Evolutionary conservation across 2,329 filamentous ascomycete species (phyloP).

Genomic region (Venturia pyrina): DNA sequence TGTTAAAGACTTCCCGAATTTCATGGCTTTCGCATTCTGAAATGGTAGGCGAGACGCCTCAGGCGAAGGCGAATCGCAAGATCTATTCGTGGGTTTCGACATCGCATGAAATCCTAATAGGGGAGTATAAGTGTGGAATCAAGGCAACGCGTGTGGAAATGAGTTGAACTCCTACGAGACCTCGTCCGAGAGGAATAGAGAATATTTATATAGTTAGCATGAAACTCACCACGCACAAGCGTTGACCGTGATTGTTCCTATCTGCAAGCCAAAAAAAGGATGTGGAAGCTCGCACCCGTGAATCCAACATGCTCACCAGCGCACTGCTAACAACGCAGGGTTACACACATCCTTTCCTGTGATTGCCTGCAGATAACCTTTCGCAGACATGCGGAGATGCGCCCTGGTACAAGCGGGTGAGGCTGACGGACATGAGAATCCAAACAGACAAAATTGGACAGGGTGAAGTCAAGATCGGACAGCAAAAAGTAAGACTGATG

Average conservation of each 20-base stretch:
- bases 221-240: background rate
- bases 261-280: background rate
- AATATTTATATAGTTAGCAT: too few relatives aligned
- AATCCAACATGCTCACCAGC: background rate
- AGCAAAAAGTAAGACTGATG: background rate
- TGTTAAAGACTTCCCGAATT: background rate
- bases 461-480: background rate
- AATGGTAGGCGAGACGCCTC: background rate
- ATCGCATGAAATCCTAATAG: too few relatives aligned
- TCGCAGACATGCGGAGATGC: background rate
- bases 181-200: too few relatives aligned
- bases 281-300: background rate
- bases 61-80: background rate
- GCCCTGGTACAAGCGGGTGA: background rate
- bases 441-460: background rate
- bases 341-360: background rate
- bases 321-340: background rate
- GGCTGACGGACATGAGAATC: background rate
- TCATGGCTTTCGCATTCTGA: background rate
- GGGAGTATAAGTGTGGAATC: too few relatives aligned
- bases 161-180: too few relatives aligned
- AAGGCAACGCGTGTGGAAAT: too few relatives aligned
- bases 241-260: background rate
- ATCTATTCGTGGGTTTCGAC: background rate
- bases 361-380: background rate